A percentile compares a stretch with the other conserved stretches of the same genome.
Conservation (phyloP, 345 rosid species). For the Eucalyptus leucophloia region DNA sequence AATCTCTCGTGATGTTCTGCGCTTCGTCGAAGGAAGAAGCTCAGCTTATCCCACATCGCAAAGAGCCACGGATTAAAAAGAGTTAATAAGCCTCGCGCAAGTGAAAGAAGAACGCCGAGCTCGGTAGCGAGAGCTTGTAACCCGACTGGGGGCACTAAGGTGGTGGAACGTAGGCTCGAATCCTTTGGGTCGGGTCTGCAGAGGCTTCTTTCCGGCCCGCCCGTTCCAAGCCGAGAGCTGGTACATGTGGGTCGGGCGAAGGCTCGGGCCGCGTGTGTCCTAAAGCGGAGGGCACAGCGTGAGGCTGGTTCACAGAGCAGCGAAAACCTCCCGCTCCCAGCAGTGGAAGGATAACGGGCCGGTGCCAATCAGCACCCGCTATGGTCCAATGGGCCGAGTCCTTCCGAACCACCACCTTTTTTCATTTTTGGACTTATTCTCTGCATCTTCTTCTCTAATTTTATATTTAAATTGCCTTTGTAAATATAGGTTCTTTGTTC, state of each 20-base stretch:
- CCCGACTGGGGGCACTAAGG: not conserved
- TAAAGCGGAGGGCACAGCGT: not conserved
- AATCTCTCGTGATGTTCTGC: not conserved
- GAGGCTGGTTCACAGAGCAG: not conserved
- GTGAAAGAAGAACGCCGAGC: fast-evolving
- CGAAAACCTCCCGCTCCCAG: not conserved
- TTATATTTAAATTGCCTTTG: too few relatives aligned
- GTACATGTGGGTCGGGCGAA: fast-evolving
- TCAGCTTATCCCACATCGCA: not conserved
- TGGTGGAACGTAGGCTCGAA: not conserved
- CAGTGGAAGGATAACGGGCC: not conserved
- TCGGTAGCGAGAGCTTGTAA: not conserved
- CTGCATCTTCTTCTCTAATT: too few relatives aligned
- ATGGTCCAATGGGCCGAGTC: not conserved
- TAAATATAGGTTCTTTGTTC: too few relatives aligned
- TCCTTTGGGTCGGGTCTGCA: not conserved
- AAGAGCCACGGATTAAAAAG: fast-evolving
- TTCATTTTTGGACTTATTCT: too few relatives aligned
- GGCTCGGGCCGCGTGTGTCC: not conserved
- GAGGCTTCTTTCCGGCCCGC: not conserved
- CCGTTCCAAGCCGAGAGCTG: not conserved
- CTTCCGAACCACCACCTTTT: not conserved
- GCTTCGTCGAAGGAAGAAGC: not conserved
- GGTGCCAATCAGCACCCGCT: not conserved
- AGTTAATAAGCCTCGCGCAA: not conserved